Percentiles rank a stretch among this genome's conserved stretches.
Evolutionary conservation across 805 yeast genomes (phyloP).

Genomic region (Candida boleticola): DNA sequence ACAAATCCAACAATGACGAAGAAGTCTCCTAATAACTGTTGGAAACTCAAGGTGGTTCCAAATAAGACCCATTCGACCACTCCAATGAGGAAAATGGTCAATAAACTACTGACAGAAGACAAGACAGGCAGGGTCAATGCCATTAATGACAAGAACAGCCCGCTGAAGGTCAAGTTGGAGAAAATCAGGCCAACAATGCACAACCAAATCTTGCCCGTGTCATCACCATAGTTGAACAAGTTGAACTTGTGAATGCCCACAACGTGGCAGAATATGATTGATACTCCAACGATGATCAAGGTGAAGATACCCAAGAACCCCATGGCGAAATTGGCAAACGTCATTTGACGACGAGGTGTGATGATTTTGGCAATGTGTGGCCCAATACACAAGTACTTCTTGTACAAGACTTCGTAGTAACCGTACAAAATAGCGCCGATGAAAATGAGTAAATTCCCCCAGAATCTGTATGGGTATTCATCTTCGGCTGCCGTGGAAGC

Average conservation of each 20-base stretch:
- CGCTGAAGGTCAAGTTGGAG: conserved; percentile 67
- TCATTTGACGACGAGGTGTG: conserved; percentile 64
- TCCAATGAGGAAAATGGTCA: conserved; percentile 80
- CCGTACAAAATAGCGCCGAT: conserved; percentile 79
- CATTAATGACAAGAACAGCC: conserved; percentile 72
- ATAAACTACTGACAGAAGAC: conserved; percentile 64
- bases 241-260: conserved; percentile 57
- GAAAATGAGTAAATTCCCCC: conserved; percentile 70
- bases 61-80: conserved; percentile 69
- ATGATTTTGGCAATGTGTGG: conserved; percentile 41
- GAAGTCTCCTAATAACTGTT: conserved; percentile 67
- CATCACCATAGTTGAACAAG: conserved; percentile 45
- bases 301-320: conserved; percentile 64
- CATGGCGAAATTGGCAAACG: conserved; percentile 78
- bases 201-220: conserved; percentile 38
- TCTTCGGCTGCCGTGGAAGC: conserved; percentile 14
- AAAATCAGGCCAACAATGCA: conserved; percentile 52
- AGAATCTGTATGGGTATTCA: conserved; percentile 54
- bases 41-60: conserved; percentile 51
- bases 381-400: conserved; percentile 74
- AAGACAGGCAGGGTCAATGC: conserved; percentile 83
- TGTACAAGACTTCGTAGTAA: conserved; percentile 79
- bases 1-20: conserved; percentile 69
- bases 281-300: conserved; percentile 44
- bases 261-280: conserved; percentile 49